phyloP scores from a whole-genome alignment of 768 basidiomycete genomes.

The Leccinum subtestaceum region DNA sequence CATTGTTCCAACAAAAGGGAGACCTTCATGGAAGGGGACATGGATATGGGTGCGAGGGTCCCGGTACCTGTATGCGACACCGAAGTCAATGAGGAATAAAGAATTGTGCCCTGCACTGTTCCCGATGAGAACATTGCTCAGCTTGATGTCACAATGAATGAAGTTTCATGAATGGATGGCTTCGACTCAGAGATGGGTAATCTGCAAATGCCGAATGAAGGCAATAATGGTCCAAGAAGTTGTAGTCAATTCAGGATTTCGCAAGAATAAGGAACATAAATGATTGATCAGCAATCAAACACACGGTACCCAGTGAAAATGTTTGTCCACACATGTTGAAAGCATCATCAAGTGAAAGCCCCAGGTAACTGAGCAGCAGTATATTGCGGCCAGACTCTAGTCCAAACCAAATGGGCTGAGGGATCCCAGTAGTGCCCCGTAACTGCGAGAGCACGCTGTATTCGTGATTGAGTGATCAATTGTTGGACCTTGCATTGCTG shows the following conservation, averaged over 20 bases:
- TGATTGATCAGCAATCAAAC: neutral
- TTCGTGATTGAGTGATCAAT: neutral
- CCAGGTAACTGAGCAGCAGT: neutral
- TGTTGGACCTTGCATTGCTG: neutral
- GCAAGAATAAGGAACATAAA: neutral
- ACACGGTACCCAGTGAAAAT: neutral
- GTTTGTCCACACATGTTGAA: neutral
- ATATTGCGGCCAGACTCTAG: neutral
- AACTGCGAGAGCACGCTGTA: neutral
- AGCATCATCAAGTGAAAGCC: neutral
- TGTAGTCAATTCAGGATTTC: neutral
- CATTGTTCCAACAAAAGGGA: neutral
- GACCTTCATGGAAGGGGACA: neutral
- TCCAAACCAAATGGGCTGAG: neutral
- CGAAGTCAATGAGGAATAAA: neutral
- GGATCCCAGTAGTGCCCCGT: neutral
- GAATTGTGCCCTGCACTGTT: neutral
- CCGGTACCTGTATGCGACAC: neutral
- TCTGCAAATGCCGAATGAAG: neutral
- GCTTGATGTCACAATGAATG: neutral
- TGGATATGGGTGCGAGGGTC: neutral
- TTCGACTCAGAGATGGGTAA: neutral
- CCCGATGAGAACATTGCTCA: neutral
- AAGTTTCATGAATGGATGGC: neutral
- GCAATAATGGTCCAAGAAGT: neutral